Base-by-base conservation (phyloP, 2,329 filamentous ascomycete species). In the Pseudocercospora crystallina region DNA sequence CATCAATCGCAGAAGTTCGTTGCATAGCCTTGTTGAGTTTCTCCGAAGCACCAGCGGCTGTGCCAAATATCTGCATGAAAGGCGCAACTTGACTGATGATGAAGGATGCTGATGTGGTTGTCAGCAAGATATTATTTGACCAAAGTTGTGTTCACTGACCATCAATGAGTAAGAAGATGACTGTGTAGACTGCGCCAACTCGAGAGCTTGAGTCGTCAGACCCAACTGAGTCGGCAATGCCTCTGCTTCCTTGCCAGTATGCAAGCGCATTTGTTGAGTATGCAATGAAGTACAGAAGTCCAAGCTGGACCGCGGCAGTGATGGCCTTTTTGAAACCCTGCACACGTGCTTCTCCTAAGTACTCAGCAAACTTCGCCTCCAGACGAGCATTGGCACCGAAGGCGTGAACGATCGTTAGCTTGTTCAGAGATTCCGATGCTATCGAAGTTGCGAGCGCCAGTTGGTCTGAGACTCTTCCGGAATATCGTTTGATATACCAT, bases 191-290 rank as follows among this genome's bases (percentile, higher is more conserved):
- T n/a, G 73, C 67, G 34, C 79, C 79, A 14, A 73, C 55, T n/a
- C 41, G 38, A 5, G 49, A 44, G 32, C 35, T 29, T 7, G 35
- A 39, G 11, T 35, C 36, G 7, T 37, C 49, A 32, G 39, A 41
- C 5, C 49, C 65, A 0, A 73, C 62, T 3, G 75, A 71, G 10
- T 71, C 69, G 9, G 75, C 76, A 36, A 84, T 76, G 44, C 76
- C 76, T 32, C 71, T 74, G 55, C 80, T 83, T 41, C 84, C 84
- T 64, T 86, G 79, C 82, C 83, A 87, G 62, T 85, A 87, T 0
- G 84, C 82, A 11, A 87, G 71, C 1, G 81, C 82, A 63, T 86
- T 87, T 5, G 82, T 82, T 2, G 81, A 78, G 57, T 85, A 87
- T 3, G 83, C 81, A 56, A 87, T 80, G 56, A 87, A 87, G 63